Evolutionary conservation across 1,284 basidiomycete species (phyloP).

Genomic region (Tilletiaria anomala): DNA sequence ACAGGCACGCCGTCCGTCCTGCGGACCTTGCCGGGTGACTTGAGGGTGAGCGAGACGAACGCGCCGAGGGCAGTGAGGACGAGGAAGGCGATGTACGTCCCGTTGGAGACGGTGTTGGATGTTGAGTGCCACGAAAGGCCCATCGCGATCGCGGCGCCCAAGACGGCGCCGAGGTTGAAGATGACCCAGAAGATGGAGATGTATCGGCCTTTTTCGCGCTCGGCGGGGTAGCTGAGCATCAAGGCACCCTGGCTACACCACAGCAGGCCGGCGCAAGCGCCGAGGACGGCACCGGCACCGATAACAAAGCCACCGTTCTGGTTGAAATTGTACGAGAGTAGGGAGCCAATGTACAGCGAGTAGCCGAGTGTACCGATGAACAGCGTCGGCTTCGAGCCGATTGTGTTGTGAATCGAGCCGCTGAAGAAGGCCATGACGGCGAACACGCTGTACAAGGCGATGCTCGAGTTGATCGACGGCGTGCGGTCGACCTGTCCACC

Average conservation of each 20-base stretch:
- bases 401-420: slow-evolving; percentile 52
- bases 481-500: slow-evolving; percentile 38
- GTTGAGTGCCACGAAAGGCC: slow-evolving; percentile 22
- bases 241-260: slow-evolving; percentile 54
- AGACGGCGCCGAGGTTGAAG: slow-evolving; percentile 55
- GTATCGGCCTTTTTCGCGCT: slow-evolving; percentile 52
- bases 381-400: slow-evolving; percentile 59
- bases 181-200: slow-evolving; percentile 51
- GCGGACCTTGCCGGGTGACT: slow-evolving; percentile 17
- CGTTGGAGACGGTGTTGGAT: slow-evolving; percentile 14
- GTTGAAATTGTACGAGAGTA: slow-evolving; percentile 44
- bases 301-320: slow-evolving; percentile 44
- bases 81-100: slow-evolving; percentile 21
- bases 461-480: slow-evolving; percentile 11
- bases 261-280: slow-evolving; percentile 66
- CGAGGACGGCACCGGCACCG: slow-evolving; percentile 62
- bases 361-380: slow-evolving; percentile 50
- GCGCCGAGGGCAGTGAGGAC: slow-evolving; percentile 23
- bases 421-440: slow-evolving; percentile 43
- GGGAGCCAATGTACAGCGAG: slow-evolving; percentile 56
- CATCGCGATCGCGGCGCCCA: slow-evolving; percentile 54
- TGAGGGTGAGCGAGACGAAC: slow-evolving; percentile 10
- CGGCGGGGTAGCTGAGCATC: slow-evolving; percentile 65
- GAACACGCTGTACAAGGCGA: slow-evolving; percentile 31
- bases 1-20: slow-evolving; percentile 22